These are phyloP conservation scores for Russula abietina DNA, from an alignment of 768 basidiomycete species.

Conservation along the genomic window DNA sequence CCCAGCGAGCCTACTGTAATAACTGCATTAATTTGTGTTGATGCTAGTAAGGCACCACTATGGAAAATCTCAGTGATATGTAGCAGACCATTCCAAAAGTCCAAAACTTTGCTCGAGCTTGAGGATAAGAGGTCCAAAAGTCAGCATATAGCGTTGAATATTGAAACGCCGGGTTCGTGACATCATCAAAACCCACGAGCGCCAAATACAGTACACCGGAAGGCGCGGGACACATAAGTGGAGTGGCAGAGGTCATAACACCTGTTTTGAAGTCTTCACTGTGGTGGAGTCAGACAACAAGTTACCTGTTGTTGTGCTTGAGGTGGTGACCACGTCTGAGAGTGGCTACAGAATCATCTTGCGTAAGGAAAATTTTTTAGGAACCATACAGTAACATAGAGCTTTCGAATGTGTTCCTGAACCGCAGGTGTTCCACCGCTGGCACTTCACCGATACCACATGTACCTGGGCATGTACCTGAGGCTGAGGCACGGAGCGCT, in stretches of 20 bases:
- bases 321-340: neutral
- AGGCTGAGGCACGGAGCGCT: slow-evolving; percentile 16
- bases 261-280: neutral
- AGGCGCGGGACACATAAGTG: neutral
- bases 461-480: slow-evolving; percentile 14
- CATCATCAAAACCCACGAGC: slow-evolving; percentile 7
- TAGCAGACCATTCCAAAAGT: neutral
- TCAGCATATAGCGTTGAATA: neutral
- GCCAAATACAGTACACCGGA: neutral
- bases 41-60: too few relatives aligned
- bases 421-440: neutral
- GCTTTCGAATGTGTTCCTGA: neutral
- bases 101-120: neutral
- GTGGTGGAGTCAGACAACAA: neutral
- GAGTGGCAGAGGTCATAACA: neutral
- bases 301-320: neutral
- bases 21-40: too few relatives aligned
- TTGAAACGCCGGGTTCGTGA: slow-evolving; percentile 15
- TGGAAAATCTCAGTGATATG: neutral
- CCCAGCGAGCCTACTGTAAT: neutral
- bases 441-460: neutral
- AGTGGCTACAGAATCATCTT: neutral
- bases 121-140: neutral
- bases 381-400: neutral
- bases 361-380: neutral